A percentile compares a stretch with the other conserved stretches of the same genome.
Evolutionary conservation across 1,284 basidiomycete genomes (phyloP).

Genomic region (Trichosporon faecale): DNA sequence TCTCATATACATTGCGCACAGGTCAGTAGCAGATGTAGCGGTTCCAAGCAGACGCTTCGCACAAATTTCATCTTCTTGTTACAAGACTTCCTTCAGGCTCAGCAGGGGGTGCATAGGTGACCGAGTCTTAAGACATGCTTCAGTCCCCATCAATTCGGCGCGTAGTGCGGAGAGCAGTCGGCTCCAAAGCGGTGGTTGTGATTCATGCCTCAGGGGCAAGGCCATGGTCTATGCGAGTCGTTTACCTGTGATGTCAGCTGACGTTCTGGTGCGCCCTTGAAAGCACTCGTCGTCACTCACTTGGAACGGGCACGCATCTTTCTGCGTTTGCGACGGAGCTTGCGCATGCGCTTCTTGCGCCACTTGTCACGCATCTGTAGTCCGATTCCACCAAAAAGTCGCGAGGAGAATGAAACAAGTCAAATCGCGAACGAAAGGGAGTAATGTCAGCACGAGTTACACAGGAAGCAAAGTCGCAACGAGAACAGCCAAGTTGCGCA

Average conservation of each 20-base stretch:
- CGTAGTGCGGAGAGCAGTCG: slow-evolving; percentile 3
- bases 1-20: background rate
- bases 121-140: slow-evolving; percentile 1
- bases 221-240: slow-evolving; percentile 13
- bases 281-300: slow-evolving; percentile 13
- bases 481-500: background rate
- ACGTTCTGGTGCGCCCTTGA: background rate
- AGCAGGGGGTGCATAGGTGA: slow-evolving; percentile 8
- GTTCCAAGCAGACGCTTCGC: background rate
- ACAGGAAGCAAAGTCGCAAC: background rate
- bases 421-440: background rate
- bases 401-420: background rate
- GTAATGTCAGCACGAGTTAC: slow-evolving; percentile 13
- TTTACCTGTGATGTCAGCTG: slow-evolving; percentile 13
- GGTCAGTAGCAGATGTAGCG: background rate
- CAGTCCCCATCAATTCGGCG: background rate
- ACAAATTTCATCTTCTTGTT: slow-evolving; percentile 2
- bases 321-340: slow-evolving; percentile 29
- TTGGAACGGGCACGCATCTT: slow-evolving; percentile 29
- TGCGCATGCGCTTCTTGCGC: slow-evolving; percentile 31
- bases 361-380: slow-evolving; percentile 29
- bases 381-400: background rate
- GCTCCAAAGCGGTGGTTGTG: background rate
- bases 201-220: slow-evolving; percentile 2
- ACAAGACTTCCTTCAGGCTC: slow-evolving; percentile 11